Base-by-base conservation (phyloP, 2,329 filamentous ascomycete species). In the Nemania diffusa region DNA sequence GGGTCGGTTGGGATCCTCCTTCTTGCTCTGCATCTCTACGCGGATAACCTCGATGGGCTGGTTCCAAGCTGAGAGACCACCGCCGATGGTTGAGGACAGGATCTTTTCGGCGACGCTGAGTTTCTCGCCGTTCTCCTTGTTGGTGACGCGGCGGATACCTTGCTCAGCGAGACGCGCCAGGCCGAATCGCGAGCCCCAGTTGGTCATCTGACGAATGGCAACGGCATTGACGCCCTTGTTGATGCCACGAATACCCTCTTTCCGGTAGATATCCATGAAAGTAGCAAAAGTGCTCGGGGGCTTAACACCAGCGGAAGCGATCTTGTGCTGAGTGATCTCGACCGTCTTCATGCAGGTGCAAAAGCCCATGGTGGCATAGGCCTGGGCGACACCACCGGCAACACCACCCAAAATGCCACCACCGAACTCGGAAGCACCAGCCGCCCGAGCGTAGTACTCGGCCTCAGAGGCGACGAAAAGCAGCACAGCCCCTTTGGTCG, bases 281-380 rank as follows among this genome's bases (percentile, higher is more conserved):
- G 96, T 98, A 75, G 90, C 88, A 81, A 97, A 97, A 73, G 96
- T 98, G 77, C 93, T 90, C n/a, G 90, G 92, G 26, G 93, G 92
- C 84, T 93, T 93, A 73, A 91, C 89, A 75, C 96, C 96, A 50
- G 89, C 73, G 37, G 93, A 91, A 15, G 93, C 94, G 78, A 96
- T 86, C 88, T 98, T 98, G 87, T 96, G 92, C 85, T 97, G 97
- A 79, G 96, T 99, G 83, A 99, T 99, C 83, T 99, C 96, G 73
- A 98, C 96, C 71, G 96, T 99, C 90, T 99, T 99, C 96, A 99
- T 99, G 89, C 96, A 99, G 69, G 96, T 99, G 84, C 96, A 99
- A 90, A 99, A 99, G 74, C 96, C 96, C 95, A 99, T 99, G 80
- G 96, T 99, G 73, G 96, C 96, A 81, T 99, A 99, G 68, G 96